Base-by-base conservation (phyloP, 1,284 basidiomycete species). In the Xanthoconium separans region DNA sequence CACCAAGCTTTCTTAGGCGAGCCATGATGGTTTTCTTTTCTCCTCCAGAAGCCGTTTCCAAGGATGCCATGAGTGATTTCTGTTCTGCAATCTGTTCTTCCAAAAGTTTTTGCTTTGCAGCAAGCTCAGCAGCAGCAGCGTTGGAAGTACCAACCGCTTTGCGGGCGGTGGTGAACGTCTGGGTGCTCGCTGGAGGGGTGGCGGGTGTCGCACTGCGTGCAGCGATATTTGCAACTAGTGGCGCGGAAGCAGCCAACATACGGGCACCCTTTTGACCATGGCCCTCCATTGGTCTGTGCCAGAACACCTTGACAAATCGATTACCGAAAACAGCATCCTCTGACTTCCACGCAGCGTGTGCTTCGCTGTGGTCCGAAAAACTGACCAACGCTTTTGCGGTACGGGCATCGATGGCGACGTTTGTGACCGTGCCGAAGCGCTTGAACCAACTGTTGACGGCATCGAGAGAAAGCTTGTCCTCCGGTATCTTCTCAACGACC, bases 261-360 rank as follows among this genome's bases (percentile, higher is more conserved):
- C 86, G 80, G 51, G 84, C 75, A 2, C 92, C 93, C 16, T 76
- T 78, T 58, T 83, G 84, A 15, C 92, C 93, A 62, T 93, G 89
- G 0, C 93, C 93, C 51, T 89, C 90, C 81, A 93, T 83, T 4
- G 93, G 93, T 61, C 87, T 79, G 75, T 95, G 93, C 93, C 93
- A 95, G 63, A 94, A 90, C 40, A 95, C 80, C 71, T 96, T 97
- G 62, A 98, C 94, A 68, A 98, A 98, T 40, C 95, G 84, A 63
- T 95, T 95, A 16, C 86, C 87, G 66, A 98, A 97, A 27, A 98
- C 89, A 16, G 94, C 93, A 57, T 96, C 93, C 67, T 96, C 92
- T 27, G 85, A 87, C 69, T 90, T 91, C 89, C 95, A 95, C 0
- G 95, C 95, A 22, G 83, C 79, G 63, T 89, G 85, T 1, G 95